phyloP scores from a whole-genome alignment of 164 flowering plant genomes.

The Kalanchoe fedtschenkoi region DNA sequence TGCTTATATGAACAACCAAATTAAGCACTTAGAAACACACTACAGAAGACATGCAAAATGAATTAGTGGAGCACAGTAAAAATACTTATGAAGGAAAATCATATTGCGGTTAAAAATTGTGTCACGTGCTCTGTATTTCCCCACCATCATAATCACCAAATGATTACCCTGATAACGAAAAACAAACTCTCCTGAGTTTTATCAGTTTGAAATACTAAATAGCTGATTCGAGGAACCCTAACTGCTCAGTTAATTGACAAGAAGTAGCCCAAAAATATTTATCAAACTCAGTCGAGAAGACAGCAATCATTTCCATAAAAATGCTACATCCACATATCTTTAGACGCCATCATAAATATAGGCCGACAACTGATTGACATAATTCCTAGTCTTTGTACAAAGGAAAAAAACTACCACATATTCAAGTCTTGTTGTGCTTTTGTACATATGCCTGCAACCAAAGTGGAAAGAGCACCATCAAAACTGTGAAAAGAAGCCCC shows the following conservation, averaged over 20 bases:
- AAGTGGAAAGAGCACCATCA: slow-evolving; percentile 1
- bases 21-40: no score
- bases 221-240: neutral
- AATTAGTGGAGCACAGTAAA: no score
- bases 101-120: neutral
- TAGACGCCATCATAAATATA: neutral
- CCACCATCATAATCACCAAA: neutral
- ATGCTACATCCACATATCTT: neutral
- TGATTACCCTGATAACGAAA: neutral
- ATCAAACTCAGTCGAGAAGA: neutral
- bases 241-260: neutral
- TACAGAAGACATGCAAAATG: no score
- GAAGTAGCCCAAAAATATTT: neutral
- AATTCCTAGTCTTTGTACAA: neutral
- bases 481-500: neutral
- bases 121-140: neutral
- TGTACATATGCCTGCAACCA: slow-evolving; percentile 71
- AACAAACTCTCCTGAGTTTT: neutral
- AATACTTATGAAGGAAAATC: no score
- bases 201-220: neutral
- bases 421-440: slow-evolving; percentile 50
- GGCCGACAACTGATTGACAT: neutral
- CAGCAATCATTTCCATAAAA: neutral
- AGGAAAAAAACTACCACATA: neutral
- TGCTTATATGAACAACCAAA: no score